Evolutionary conservation across 2,329 filamentous ascomycete species (phyloP).

Genomic region (Neodidymelliopsis sp.): DNA sequence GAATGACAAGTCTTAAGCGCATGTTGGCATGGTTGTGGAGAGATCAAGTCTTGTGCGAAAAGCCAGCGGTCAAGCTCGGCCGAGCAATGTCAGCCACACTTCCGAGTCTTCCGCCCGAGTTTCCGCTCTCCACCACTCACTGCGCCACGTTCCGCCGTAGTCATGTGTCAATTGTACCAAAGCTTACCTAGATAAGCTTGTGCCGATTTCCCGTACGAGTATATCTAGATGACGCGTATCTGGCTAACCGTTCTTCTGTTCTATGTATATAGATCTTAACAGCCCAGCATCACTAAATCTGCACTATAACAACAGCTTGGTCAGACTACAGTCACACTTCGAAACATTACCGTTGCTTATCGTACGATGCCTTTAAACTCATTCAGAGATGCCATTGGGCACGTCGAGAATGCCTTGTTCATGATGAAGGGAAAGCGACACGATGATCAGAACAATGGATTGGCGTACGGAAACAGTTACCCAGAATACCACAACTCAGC

Average conservation of each 20-base stretch:
- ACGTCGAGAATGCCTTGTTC: constrained; percentile 18
- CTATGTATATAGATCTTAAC: constrained; percentile 4
- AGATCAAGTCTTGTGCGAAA: constrained; percentile 4
- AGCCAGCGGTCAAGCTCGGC: constrained; percentile 7
- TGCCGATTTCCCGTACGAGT: constrained; percentile 7
- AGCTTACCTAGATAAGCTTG: constrained; percentile 14
- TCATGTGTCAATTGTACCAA: constrained; percentile 8
- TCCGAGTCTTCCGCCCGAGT: constrained; percentile 15
- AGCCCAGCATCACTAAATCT: not conserved
- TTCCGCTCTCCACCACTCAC: constrained; percentile 16
- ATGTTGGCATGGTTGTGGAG: not conserved
- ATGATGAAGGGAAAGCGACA: constrained; percentile 15
- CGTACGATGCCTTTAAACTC: constrained; percentile 11
- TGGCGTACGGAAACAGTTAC: constrained; percentile 13
- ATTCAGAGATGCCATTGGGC: constrained; percentile 14
- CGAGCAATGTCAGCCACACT: constrained; percentile 4
- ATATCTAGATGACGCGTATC: constrained; percentile 9
- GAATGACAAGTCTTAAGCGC: constrained; percentile 6
- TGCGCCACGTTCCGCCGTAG: constrained; percentile 12
- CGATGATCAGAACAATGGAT: not conserved
- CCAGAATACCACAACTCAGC: constrained; percentile 14
- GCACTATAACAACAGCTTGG: not conserved
- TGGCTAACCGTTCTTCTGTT: constrained; percentile 6
- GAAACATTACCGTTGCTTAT: too few relatives aligned
- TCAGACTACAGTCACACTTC: too few relatives aligned